phyloP scores from a whole-genome alignment of 345 rosid genomes.

The Rhodamnia rubescens region DNA sequence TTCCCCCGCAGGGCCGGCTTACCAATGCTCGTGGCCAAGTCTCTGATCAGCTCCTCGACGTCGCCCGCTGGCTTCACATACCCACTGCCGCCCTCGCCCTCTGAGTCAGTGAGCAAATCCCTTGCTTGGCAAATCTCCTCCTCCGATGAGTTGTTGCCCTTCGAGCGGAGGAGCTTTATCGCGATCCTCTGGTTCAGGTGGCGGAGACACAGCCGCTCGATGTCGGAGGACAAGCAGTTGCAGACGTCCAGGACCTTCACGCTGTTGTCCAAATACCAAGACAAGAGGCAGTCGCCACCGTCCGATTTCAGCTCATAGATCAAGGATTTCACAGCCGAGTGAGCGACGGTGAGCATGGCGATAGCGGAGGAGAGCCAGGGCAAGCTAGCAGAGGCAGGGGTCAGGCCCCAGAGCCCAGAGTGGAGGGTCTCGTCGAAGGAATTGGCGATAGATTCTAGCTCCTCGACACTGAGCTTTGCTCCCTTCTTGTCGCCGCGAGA shows the following conservation, averaged over 20 bases:
- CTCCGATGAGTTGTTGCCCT: neutral
- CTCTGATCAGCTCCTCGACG: neutral
- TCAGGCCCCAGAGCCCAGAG: neutral
- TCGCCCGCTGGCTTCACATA: no score
- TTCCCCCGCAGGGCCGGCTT: fast-evolving
- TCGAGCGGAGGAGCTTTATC: neutral
- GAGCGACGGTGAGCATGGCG: neutral
- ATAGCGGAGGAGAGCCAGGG: neutral
- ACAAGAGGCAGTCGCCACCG: neutral
- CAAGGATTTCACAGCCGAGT: neutral
- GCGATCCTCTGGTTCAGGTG: neutral
- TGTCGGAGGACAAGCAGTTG: neutral
- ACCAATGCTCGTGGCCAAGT: neutral
- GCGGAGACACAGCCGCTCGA: neutral
- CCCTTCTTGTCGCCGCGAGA: neutral
- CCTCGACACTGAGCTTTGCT: neutral
- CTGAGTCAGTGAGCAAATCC: neutral
- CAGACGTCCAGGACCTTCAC: neutral
- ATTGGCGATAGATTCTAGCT: neutral
- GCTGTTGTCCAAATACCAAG: neutral
- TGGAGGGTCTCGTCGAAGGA: neutral
- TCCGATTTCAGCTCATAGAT: neutral
- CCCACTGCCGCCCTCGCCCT: neutral
- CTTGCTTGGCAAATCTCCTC: neutral
- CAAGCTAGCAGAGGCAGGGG: neutral